Percentiles rank a stretch among this genome's conserved stretches.
Evolutionary conservation across 805 yeast genomes (phyloP).

Genomic region (Teunomyces atbi): DNA sequence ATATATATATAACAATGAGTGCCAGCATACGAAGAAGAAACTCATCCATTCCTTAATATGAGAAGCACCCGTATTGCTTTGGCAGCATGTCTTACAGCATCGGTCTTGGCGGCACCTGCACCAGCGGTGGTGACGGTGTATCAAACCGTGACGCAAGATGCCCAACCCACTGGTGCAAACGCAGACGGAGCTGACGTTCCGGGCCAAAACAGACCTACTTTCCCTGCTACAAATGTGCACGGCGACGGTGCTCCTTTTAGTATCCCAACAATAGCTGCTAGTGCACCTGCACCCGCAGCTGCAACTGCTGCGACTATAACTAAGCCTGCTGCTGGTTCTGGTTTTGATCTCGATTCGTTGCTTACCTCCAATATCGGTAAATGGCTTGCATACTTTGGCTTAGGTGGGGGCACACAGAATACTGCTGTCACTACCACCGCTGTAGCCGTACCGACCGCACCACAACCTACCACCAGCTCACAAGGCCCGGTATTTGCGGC

Average conservation of each 20-base stretch:
- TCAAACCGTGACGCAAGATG: conserved; percentile 10
- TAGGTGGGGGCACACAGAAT: conserved; percentile 2
- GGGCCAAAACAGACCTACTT: background rate
- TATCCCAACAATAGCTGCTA: conserved; percentile 11
- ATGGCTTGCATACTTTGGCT: conserved; percentile 12
- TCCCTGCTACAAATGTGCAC: background rate
- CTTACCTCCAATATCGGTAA: conserved; percentile 8
- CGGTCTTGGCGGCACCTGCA: conserved; percentile 15
- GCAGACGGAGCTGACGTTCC: conserved; percentile 4
- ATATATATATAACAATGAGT: no score
- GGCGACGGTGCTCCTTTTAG: background rate
- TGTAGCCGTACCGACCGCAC: background rate
- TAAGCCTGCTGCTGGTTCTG: conserved; percentile 6
- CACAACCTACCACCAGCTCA: background rate
- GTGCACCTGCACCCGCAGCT: conserved; percentile 10
- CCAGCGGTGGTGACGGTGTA: conserved; percentile 24
- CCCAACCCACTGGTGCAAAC: conserved; percentile 11
- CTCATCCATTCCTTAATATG: background rate
- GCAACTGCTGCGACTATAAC: conserved; percentile 7
- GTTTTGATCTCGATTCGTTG: conserved; percentile 7
- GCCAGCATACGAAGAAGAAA: no score
- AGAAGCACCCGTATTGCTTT: background rate
- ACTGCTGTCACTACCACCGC: conserved; percentile 2
- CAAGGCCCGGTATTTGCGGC: conserved; percentile 5
- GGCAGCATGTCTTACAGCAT: conserved; percentile 1